phyloP scores from a whole-genome alignment of 2,329 filamentous ascomycete species.

The Penicillium sp. region DNA sequence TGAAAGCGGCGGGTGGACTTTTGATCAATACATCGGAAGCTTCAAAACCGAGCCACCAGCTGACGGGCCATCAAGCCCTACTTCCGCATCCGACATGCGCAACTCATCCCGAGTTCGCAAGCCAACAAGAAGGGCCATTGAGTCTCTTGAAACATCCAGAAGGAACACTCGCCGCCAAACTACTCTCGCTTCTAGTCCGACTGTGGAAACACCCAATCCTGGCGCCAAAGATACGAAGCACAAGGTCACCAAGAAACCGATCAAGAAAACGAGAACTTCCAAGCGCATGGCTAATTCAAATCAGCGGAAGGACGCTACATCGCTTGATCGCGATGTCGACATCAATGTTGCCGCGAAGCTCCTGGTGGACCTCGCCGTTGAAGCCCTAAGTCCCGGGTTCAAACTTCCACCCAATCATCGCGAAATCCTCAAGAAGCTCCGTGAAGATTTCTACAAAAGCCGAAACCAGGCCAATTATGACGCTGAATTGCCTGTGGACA shows the following conservation, averaged over 20 bases:
- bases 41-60: slow-evolving; percentile 9
- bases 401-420: slow-evolving; percentile 4
- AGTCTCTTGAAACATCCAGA: slow-evolving; percentile 22
- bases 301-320: background rate
- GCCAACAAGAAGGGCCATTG: slow-evolving; percentile 32
- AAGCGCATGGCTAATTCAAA: slow-evolving; percentile 5
- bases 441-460: slow-evolving; percentile 5
- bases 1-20: slow-evolving; percentile 13
- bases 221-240: background rate
- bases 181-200: background rate
- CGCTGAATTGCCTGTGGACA: background rate
- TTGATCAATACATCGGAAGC: slow-evolving; percentile 17
- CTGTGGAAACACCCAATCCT: slow-evolving; percentile 1
- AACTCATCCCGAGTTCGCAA: slow-evolving; percentile 31
- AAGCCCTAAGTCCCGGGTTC: slow-evolving; percentile 14
- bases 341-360: slow-evolving; percentile 2
- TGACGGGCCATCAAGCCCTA: slow-evolving; percentile 16
- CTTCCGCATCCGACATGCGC: slow-evolving; percentile 21
- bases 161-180: slow-evolving; percentile 13
- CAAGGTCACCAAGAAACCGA: background rate
- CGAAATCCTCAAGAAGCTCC: slow-evolving; percentile 5
- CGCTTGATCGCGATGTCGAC: slow-evolving; percentile 10
- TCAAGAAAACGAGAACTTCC: slow-evolving; percentile 8
- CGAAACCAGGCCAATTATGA: background rate
- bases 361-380: slow-evolving; percentile 10